phyloP scores from a whole-genome alignment of 192 early-diverging fungal genomes.

The Coemansia sp. region DNA sequence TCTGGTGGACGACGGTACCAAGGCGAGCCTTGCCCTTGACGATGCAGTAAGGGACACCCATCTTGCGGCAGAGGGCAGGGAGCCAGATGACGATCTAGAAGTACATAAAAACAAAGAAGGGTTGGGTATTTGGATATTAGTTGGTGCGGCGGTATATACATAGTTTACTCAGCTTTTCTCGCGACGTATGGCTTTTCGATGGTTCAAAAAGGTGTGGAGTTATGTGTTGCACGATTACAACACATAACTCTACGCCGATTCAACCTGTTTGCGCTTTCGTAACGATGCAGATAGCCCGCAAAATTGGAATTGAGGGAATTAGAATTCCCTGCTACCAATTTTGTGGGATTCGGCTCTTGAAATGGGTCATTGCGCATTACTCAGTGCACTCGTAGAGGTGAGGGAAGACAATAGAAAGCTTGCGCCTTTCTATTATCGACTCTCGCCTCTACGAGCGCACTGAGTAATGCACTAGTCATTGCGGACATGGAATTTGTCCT shows the following conservation, averaged over 20 bases:
- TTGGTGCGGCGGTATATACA: no score
- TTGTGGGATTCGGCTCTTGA: constrained; percentile 19
- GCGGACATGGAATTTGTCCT: not conserved
- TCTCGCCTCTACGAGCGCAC: constrained; percentile 3
- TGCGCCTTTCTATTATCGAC: not conserved
- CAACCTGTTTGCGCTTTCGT: no score
- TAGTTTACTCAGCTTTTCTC: constrained; percentile 33
- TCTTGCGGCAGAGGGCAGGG: constrained; percentile 99
- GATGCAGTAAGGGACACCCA: constrained; percentile 99
- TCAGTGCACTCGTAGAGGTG: constrained; percentile 13
- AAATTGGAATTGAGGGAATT: no score
- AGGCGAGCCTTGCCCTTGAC: constrained; percentile 99
- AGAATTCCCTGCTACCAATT: no score
- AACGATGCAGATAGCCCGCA: no score
- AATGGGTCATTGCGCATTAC: constrained; percentile 54
- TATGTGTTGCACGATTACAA: no score
- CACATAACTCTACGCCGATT: no score
- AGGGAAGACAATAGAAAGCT: not conserved
- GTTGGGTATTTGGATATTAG: not conserved
- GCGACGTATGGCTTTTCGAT: no score
- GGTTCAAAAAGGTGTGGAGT: no score
- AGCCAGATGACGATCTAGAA: constrained; percentile 92
- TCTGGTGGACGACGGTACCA: constrained; percentile 99
- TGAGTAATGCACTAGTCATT: constrained; percentile 37
- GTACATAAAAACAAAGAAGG: not conserved